Conservation (phyloP, 495 filamentous ascomycete species). For the Sabuloglossum arenarium region DNA sequence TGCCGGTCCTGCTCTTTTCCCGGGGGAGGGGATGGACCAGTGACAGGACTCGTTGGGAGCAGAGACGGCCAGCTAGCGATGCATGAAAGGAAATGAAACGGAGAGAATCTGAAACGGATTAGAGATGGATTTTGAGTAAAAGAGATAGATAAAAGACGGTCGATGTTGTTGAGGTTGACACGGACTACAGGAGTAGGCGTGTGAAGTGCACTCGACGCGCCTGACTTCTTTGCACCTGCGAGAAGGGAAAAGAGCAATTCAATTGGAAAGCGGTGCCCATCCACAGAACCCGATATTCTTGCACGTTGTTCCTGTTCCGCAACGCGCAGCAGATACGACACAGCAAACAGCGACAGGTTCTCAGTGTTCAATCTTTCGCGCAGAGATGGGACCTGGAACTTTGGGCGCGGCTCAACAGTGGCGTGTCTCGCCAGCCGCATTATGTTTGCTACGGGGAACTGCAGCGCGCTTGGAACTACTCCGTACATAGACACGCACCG, state of each 20-base stretch:
- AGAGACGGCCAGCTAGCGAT: not conserved
- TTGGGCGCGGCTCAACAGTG: no score
- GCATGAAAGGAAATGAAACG: not conserved
- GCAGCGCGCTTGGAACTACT: no score
- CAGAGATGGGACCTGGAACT: no score
- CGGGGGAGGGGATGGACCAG: not conserved
- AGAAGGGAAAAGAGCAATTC: not conserved
- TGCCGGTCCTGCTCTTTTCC: not conserved
- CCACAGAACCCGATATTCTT: not conserved
- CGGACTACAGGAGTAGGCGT: not conserved
- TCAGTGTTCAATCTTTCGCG: no score
- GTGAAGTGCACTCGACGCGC: not conserved
- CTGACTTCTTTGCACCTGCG: not conserved
- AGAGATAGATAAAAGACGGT: not conserved
- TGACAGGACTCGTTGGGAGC: not conserved
- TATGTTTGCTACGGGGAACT: no score
- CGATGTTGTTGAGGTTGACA: not conserved
- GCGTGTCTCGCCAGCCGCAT: no score
- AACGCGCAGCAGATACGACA: no score
- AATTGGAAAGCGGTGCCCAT: not conserved
- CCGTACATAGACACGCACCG: no score
- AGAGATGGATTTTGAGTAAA: not conserved
- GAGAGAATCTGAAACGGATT: not conserved
- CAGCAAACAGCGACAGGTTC: no score
- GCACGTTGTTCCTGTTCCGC: not conserved